Evolutionary conservation across 495 filamentous ascomycete species (phyloP).

Genomic region (Penicillium egyptiacum): DNA sequence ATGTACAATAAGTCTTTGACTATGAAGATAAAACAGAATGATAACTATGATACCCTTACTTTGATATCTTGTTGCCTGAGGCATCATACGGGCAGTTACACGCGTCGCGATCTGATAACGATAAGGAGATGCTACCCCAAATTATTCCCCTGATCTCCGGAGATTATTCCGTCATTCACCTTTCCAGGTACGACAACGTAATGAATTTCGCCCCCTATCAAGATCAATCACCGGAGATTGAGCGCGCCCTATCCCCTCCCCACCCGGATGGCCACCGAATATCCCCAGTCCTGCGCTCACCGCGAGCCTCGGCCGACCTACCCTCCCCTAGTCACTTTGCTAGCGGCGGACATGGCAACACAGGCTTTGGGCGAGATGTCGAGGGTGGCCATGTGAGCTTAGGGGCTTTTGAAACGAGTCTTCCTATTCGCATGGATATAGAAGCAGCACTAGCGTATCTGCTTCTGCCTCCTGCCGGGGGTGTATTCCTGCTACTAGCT

Average conservation of each 20-base stretch:
- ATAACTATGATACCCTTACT: slow-evolving; percentile 25
- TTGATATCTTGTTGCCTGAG: slow-evolving; percentile 21
- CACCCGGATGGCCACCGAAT: slow-evolving; percentile 44
- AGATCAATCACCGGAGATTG: slow-evolving; percentile 75
- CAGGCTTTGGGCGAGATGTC: slow-evolving; percentile 37
- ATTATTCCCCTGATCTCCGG: slow-evolving; percentile 5
- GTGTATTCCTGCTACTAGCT: slow-evolving; percentile 76
- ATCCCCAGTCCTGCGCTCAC: slow-evolving; percentile 50
- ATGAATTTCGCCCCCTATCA: slow-evolving; percentile 99
- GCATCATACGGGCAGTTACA: slow-evolving; percentile 1
- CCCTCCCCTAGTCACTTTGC: slow-evolving; percentile 46
- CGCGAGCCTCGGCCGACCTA: slow-evolving; percentile 38
- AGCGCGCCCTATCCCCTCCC: slow-evolving; percentile 69
- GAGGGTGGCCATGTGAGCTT: slow-evolving; percentile 65
- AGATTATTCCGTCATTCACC: slow-evolving; percentile 4
- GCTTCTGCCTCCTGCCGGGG: slow-evolving; percentile 80
- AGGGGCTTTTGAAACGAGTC: slow-evolving; percentile 73
- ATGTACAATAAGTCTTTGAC: slow-evolving; percentile 15
- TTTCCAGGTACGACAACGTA: slow-evolving; percentile 6
- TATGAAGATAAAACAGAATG: slow-evolving; percentile 16
- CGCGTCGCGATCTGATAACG: slow-evolving; percentile 27
- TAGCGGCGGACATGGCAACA: slow-evolving; percentile 36
- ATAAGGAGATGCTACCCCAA: slow-evolving; percentile 22
- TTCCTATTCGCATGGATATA: slow-evolving; percentile 77
- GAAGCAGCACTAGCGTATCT: slow-evolving; percentile 93